phyloP scores from a whole-genome alignment of 306 rosid species.

The Dryas drummondii region DNA sequence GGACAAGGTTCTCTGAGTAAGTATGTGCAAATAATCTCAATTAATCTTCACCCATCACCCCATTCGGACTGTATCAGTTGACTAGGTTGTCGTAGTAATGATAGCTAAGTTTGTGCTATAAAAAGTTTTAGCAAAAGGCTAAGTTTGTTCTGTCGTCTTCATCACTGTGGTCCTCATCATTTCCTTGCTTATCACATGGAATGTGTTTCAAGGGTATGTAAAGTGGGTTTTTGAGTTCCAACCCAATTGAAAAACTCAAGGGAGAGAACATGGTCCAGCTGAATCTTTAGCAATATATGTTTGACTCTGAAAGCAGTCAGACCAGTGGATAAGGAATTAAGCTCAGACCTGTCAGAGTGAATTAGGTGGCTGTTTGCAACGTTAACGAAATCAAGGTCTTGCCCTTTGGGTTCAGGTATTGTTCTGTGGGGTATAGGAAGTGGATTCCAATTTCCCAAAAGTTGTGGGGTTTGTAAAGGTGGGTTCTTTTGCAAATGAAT shows the following conservation, averaged over 20 bases:
- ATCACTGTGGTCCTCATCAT: too few species aligned
- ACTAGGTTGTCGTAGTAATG: too few species aligned
- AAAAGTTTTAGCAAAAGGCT: too few species aligned
- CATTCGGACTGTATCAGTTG: too few species aligned
- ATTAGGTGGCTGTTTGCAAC: constrained; percentile 66
- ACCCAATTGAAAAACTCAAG: constrained; percentile 76
- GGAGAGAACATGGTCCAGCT: constrained; percentile 65
- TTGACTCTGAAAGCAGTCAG: constrained; percentile 62
- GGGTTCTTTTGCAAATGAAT: constrained; percentile 26
- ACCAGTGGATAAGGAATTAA: constrained; percentile 42
- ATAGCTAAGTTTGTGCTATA: too few species aligned
- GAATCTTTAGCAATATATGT: constrained; percentile 55
- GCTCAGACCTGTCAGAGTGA: constrained; percentile 73
- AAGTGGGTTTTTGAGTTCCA: constrained; percentile 42
- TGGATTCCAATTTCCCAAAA: constrained; percentile 26
- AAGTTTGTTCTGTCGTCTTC: too few species aligned
- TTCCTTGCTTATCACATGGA: constrained; percentile 13
- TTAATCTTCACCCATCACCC: too few species aligned
- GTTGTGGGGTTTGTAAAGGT: constrained; percentile 19
- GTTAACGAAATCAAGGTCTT: constrained; percentile 75
- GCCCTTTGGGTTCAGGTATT: constrained; percentile 62
- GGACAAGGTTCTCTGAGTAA: too few species aligned
- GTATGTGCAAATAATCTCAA: too few species aligned
- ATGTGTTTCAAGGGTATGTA: constrained; percentile 54
- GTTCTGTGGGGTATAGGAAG: constrained; percentile 72